Conservation (phyloP, 108 stramenopile species). For the Cyclostephanos invisitatus region DNA sequence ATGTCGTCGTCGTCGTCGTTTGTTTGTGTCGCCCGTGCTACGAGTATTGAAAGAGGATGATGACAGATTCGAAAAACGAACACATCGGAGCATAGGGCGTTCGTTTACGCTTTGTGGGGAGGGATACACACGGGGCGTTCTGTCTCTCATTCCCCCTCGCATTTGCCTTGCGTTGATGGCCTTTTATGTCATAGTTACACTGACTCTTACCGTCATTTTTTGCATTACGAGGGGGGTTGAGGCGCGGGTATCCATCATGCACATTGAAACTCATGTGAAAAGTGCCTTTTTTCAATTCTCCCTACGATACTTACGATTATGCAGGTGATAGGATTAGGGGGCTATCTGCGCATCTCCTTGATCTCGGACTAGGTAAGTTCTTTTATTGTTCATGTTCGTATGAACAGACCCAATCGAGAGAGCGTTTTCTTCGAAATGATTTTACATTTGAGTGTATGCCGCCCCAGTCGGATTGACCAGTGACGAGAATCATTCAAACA, state of each 20-base stretch:
- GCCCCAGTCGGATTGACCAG: conserved; percentile 56
- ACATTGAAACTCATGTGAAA: background rate
- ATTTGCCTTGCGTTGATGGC: conserved; percentile 40
- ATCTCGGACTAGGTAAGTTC: background rate
- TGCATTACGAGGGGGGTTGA: background rate
- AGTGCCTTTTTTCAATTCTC: background rate
- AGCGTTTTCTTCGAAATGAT: conserved; percentile 40
- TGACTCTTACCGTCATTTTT: conserved; percentile 31
- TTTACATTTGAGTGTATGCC: conserved; percentile 56
- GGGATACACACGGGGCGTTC: conserved; percentile 18
- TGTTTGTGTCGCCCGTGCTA: background rate
- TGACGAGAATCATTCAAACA: conserved; percentile 58
- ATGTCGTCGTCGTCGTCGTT: background rate
- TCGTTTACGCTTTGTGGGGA: background rate
- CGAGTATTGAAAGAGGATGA: conserved; percentile 36
- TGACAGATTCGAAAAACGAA: conserved; percentile 28
- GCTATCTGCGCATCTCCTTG: background rate
- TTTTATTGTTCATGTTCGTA: background rate
- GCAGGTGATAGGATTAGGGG: background rate
- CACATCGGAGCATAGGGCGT: conserved; percentile 30
- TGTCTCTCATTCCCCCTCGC: conserved; percentile 24
- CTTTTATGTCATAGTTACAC: conserved; percentile 54
- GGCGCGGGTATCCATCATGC: background rate
- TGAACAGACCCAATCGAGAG: too few species aligned
- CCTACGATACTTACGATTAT: background rate